Percentiles rank a stretch among this genome's conserved stretches.
Evolutionary conservation across 768 basidiomycete genomes (phyloP).

Genomic region (Kwoniella sp.): DNA sequence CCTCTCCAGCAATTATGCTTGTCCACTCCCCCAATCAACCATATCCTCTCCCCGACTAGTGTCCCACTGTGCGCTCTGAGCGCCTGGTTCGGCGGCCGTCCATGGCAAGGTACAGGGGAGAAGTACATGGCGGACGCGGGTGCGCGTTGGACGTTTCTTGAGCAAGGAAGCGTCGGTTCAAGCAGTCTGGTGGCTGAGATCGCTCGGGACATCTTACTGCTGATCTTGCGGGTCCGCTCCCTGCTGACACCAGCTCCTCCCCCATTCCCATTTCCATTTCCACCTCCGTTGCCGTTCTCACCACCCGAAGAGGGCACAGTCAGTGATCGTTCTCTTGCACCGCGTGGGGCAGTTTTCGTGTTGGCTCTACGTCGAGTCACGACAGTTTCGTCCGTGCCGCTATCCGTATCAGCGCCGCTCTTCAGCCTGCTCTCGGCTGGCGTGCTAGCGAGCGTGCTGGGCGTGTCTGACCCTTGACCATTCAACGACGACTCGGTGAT

Average conservation of each 20-base stretch:
- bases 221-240: conserved; percentile 10
- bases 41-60: conserved; percentile 76
- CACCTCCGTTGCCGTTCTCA: neutral
- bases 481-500: neutral
- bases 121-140: conserved; percentile 50
- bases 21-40: conserved; percentile 89
- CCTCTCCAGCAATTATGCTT: conserved; percentile 74
- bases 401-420: conserved; percentile 21
- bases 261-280: neutral
- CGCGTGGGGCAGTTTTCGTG: neutral
- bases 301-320: conserved; percentile 6
- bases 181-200: conserved; percentile 8
- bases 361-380: conserved; percentile 14
- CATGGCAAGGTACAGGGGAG: conserved; percentile 42
- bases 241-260: neutral
- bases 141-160: conserved; percentile 10
- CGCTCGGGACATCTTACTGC: conserved; percentile 10
- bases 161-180: conserved; percentile 13
- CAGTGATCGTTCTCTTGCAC: conserved; percentile 9
- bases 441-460: neutral
- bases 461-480: neutral
- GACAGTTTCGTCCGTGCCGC: conserved; percentile 14
- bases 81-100: conserved; percentile 41
- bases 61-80: conserved; percentile 83
- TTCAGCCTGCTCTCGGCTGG: neutral